Conservation (phyloP, 2,329 filamentous ascomycete genomes). For the Xylaria digitata region DNA sequence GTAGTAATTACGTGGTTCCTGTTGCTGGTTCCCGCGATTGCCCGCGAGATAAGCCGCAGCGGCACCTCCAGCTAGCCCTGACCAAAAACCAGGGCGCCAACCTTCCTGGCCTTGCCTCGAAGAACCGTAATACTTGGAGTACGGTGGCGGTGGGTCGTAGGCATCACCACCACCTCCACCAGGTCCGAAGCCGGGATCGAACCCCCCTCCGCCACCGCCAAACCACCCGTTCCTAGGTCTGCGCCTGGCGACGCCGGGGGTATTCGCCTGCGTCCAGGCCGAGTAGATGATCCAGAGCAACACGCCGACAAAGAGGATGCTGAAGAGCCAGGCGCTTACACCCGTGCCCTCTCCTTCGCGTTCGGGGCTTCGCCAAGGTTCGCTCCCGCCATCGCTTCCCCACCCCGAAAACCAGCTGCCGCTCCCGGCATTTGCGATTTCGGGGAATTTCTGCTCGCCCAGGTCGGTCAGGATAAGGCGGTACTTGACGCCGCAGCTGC, state of each 20-base stretch:
- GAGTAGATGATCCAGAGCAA: slow-evolving; percentile 71
- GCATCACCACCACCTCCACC: slow-evolving; percentile 54
- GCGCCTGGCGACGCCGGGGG: slow-evolving; percentile 24
- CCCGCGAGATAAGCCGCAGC: slow-evolving; percentile 75
- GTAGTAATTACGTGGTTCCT: slow-evolving; percentile 43
- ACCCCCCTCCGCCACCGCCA: slow-evolving; percentile 55
- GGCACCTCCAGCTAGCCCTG: slow-evolving; percentile 73
- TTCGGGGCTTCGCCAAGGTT: slow-evolving; percentile 12
- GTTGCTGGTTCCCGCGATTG: slow-evolving; percentile 58
- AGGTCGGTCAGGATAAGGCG: slow-evolving; percentile 79
- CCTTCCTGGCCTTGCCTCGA: slow-evolving; percentile 53
- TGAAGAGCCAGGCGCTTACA: slow-evolving; percentile 64
- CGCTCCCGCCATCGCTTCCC: slow-evolving; percentile 45
- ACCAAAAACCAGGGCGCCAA: slow-evolving; percentile 82
- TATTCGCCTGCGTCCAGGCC: slow-evolving; percentile 53
- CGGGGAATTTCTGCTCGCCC: slow-evolving; percentile 78
- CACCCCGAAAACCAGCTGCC: slow-evolving; percentile 50
- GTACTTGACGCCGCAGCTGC: slow-evolving; percentile 94
- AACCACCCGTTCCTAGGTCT: slow-evolving; percentile 50
- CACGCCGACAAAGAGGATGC: slow-evolving; percentile 69
- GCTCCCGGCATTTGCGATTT: slow-evolving; percentile 56
- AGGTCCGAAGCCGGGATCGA: slow-evolving; percentile 57
- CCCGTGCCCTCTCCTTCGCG: slow-evolving; percentile 43
- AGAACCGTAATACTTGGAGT: slow-evolving; percentile 55
- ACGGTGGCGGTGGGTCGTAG: slow-evolving; percentile 65